Evolutionary conservation across 2,329 filamentous ascomycete species (phyloP), one percentile per base, ranked within the genome.

Genomic region (Chalara sp.): DNA sequence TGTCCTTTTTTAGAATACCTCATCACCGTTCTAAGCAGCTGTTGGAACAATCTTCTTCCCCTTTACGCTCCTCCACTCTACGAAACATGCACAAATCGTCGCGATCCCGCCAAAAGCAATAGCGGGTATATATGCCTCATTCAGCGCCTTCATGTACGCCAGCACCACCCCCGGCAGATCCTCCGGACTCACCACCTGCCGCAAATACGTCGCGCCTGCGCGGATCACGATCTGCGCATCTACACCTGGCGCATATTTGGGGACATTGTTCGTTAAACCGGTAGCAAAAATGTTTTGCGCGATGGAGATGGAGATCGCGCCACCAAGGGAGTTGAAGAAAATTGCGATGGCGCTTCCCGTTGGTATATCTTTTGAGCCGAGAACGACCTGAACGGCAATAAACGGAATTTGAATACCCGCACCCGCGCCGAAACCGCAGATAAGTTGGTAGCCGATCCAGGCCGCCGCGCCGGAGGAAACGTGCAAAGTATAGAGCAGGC

Each of bases 251-350:
- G 41, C 41, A 49, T 48, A 69, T 55, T 33, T 50, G 28, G 47
- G 67, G 61, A 44, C 64, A 64, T 58, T 53, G 21, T 43, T 53
- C 4, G 46, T 56, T 6, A 65, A 50, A 7, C 60, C 61, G 43
- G 8, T 37, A 10, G 35, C 8, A n/a, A 37, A 37, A 10, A 37
- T n/a, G 4, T 37, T 37, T 37, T 37, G 35, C 8, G 35, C 79
- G 28, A 80, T 75, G 1, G 78, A 74, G 4, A 80, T 76, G 53
- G 80, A 80, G 21, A 83, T 66, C 32, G 79, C 77, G 32, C 78
- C 78, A 10, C 79, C 80, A 2, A 83, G 70, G 54, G 79, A 79
- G 63, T 83, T 79, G 37, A 72, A 68, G 58, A 83, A 83, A 57
- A 82, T 78, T 44, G 72, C 73, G 54, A 78, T 73, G 10, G 79